Evolutionary conservation across 441 rosid genomes (phyloP).

Genomic region (Populus hybrid): DNA sequence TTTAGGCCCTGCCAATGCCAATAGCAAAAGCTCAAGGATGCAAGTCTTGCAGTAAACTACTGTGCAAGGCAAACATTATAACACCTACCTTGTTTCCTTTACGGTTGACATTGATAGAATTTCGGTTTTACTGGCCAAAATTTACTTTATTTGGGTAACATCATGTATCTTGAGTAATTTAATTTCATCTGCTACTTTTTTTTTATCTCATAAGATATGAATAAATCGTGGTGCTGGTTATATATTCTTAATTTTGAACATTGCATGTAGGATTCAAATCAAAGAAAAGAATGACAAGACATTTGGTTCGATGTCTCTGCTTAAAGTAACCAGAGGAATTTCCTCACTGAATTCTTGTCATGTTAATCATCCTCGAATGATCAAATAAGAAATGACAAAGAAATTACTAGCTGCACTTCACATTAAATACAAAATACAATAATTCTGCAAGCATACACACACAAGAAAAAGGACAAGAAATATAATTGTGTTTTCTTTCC

Average conservation of each 20-base stretch:
- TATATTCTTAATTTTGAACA: too few relatives aligned
- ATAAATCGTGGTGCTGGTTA: too few relatives aligned
- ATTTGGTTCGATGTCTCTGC: not conserved
- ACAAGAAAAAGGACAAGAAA: not conserved
- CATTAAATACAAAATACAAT: not conserved
- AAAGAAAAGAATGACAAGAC: not conserved
- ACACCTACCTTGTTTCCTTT: too few relatives aligned
- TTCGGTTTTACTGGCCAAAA: too few relatives aligned
- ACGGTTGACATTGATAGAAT: too few relatives aligned
- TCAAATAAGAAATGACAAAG: not conserved
- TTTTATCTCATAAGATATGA: too few relatives aligned
- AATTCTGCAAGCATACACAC: not conserved
- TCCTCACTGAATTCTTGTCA: not conserved
- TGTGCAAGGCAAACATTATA: too few relatives aligned
- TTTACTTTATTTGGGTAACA: not conserved
- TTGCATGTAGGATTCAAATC: not conserved
- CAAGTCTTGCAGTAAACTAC: too few relatives aligned
- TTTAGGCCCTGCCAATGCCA: too few relatives aligned
- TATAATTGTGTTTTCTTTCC: not conserved
- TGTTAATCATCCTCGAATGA: not conserved
- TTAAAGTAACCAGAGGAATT: not conserved
- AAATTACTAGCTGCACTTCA: not conserved
- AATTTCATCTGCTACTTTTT: too few relatives aligned
- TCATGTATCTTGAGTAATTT: not conserved
- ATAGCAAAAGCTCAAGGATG: too few relatives aligned